Evolutionary conservation across 305 asterid species (phyloP), one percentile per base, ranked within the genome.

Genomic region (Euphrasia arctica): DNA sequence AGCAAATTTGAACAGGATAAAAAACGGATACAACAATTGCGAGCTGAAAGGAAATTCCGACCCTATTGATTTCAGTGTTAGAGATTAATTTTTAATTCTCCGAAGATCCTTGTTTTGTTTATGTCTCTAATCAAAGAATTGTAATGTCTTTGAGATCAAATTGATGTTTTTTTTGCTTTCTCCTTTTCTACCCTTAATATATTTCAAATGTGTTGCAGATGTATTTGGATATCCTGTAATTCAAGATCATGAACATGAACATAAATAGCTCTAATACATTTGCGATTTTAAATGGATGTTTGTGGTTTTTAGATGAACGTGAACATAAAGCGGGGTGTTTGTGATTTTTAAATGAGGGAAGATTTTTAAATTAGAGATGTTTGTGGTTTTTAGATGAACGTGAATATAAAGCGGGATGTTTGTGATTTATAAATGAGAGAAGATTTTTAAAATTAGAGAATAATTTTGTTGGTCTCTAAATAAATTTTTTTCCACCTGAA

Each of bases 1-100:
- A 86, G 88, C 89, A 87, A 89, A 81, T 92, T 92, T 28, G 94
- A 92, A 80, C 94, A 89, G 82, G 98, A 92, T 54, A 92, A 92
- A 70, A 87, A 87, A 79, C 80, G 94, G 69, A 89, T 89, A 72
- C 98, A 91, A 57, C 89, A 91, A 59, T 60, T 91, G 82, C 75
- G 95, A 76, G 95, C 95, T 58, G 95, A 83, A 7, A 80, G 96
- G 69, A 91, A 89, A 75, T 91, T 91, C 43, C 90, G 89, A 9
- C 98, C 96, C 32, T 89, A 89, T 58, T 86, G 66, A 77, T 34
- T 64, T 11, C 22, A 5, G 32, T 52, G 18, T 27, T 6, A 52
- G 27, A 25, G 27, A 25, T 25, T 25, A 25, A 4, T 48, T 39
- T 10, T 8, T 39, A 39, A 39, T 39, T 39, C 8, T 8, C 12